phyloP scores from a whole-genome alignment of 495 filamentous ascomycete species.

The Chaetomidium leptoderma region DNA sequence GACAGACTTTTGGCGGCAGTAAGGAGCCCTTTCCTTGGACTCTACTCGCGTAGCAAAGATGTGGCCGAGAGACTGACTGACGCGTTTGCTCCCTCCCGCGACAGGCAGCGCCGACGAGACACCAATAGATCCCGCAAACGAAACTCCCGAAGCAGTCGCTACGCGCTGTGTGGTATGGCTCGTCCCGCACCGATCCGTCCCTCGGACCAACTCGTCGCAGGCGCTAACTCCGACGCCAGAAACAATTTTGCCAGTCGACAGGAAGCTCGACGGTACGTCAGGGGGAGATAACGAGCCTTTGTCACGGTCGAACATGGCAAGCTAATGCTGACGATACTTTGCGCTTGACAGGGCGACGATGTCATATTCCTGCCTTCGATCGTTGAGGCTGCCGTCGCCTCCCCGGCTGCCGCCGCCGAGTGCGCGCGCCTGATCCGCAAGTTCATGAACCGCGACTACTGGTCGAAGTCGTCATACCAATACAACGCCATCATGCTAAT shows the following conservation, averaged over 20 bases:
- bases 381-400: constrained; percentile 91
- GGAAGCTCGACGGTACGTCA: constrained; percentile 56
- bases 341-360: constrained; percentile 64
- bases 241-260: constrained; percentile 74
- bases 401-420: constrained; percentile 74
- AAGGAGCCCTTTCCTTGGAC: neutral
- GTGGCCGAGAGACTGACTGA: neutral
- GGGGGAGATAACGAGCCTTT: neutral
- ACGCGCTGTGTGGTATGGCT: constrained; percentile 47
- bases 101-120: constrained; percentile 23
- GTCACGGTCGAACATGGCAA: neutral
- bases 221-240: constrained; percentile 30
- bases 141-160: constrained; percentile 57
- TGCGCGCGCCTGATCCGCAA: constrained; percentile 75
- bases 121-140: constrained; percentile 34
- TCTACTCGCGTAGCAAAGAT: neutral
- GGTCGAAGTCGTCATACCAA: constrained; percentile 60
- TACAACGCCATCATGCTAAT: constrained; percentile 97
- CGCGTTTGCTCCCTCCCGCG: neutral
- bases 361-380: constrained; percentile 90
- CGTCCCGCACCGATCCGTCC: neutral
- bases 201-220: neutral
- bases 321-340: constrained; percentile 1
- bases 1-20: constrained; percentile 34
- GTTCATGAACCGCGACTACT: constrained; percentile 66